Evolutionary conservation across 2,329 filamentous ascomycete genomes (phyloP).

Genomic region (Rutstroemia sp.): DNA sequence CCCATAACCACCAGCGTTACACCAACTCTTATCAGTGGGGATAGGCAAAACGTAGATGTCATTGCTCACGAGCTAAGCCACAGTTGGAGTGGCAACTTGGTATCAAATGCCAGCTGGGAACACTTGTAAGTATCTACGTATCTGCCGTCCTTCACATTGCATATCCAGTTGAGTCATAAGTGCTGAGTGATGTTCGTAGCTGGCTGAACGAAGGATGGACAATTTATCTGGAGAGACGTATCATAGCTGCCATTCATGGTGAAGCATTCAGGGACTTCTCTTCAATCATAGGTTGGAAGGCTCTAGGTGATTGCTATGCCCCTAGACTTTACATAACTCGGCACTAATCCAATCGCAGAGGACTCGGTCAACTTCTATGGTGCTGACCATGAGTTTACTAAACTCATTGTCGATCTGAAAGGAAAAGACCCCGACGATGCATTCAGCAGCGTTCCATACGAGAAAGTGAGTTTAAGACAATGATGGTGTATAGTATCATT

Average conservation of each 20-base stretch:
- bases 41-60: conserved; percentile 87
- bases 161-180: background rate
- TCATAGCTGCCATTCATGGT: conserved; percentile 70
- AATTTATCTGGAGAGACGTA: conserved; percentile 83
- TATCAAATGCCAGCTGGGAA: conserved; percentile 73
- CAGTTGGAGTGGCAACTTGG: conserved; percentile 84
- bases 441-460: conserved; percentile 87
- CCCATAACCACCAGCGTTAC: conserved; percentile 94
- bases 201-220: conserved; percentile 84
- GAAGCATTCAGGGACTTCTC: conserved; percentile 87
- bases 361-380: conserved; percentile 76
- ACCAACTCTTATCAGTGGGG: conserved; percentile 86
- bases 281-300: conserved; percentile 93
- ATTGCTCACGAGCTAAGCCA: conserved; percentile 79
- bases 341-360: conserved; percentile 35
- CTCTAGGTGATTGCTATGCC: conserved; percentile 31
- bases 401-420: conserved; percentile 78
- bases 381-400: conserved; percentile 84
- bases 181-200: conserved; percentile 30
- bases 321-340: too few relatives aligned
- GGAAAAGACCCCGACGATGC: conserved; percentile 93
- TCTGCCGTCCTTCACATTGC: background rate
- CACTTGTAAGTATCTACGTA: conserved; percentile 49
- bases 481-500: too few relatives aligned
- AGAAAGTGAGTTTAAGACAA: conserved; percentile 48